These are phyloP conservation scores for Daldinia concentrica DNA, from an alignment of 495 filamentous ascomycete species.

Conservation along the genomic window DNA sequence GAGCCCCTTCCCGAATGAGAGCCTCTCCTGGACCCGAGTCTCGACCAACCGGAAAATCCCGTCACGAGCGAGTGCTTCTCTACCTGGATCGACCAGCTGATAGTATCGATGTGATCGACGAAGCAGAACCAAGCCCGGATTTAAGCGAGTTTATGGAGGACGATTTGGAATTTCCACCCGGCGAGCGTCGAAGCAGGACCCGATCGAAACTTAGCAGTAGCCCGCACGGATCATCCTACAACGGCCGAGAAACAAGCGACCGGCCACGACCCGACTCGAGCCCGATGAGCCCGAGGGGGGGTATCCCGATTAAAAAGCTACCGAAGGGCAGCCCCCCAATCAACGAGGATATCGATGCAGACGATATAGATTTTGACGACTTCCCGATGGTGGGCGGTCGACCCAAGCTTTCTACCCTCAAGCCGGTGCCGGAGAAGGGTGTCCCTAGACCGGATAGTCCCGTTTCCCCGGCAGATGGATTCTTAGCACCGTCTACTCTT, in stretches of 20 bases:
- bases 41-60: conserved; percentile 19
- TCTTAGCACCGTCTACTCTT: conserved; percentile 35
- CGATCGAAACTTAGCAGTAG: conserved; percentile 30
- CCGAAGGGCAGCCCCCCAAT: conserved; percentile 4
- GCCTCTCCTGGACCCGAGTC: conserved; percentile 23
- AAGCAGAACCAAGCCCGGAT: conserved; percentile 51
- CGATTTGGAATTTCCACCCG: conserved; percentile 38
- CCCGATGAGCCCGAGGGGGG: conserved; percentile 25
- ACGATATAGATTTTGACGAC: conserved; percentile 30
- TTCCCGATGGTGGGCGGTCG: conserved; percentile 16
- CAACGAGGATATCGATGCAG: conserved; percentile 16
- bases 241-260: conserved; percentile 5
- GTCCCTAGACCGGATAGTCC: conserved; percentile 49
- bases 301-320: conserved; percentile 10
- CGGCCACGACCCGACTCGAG: conserved; percentile 39
- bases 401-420: background rate
- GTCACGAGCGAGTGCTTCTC: conserved; percentile 46
- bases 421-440: conserved; percentile 26
- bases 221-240: conserved; percentile 3
- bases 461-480: conserved; percentile 44
- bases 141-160: conserved; percentile 53
- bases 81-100: conserved; percentile 46
- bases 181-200: conserved; percentile 34
- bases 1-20: conserved; percentile 15
- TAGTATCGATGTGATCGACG: conserved; percentile 42